Conservation (phyloP, 2,329 filamentous ascomycete species). For the Fusarium temperatum region DNA sequence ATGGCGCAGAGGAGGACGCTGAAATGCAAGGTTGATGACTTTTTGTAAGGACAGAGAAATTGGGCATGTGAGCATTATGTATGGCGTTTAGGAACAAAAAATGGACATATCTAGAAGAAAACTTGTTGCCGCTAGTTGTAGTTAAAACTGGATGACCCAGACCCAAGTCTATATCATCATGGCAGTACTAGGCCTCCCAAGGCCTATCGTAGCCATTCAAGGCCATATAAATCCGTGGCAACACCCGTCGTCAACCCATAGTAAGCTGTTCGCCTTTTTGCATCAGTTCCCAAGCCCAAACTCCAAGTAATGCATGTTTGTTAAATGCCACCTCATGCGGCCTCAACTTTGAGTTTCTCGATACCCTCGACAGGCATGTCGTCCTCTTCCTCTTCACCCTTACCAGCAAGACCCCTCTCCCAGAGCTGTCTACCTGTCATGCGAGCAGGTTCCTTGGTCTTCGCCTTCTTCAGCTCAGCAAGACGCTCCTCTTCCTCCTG, state of each 20-base stretch:
- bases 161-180: slow-evolving; percentile 32
- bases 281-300: slow-evolving; percentile 38
- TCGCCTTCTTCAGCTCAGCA: slow-evolving; percentile 84
- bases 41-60: slow-evolving; percentile 25
- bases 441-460: slow-evolving; percentile 76
- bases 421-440: slow-evolving; percentile 80
- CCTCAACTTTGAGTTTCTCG: slow-evolving; percentile 77
- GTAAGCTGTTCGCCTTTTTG: slow-evolving; percentile 19
- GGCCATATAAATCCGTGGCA: not conserved
- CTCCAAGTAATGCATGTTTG: slow-evolving; percentile 40
- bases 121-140: slow-evolving; percentile 31
- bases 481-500: slow-evolving; percentile 78
- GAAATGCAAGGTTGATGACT: slow-evolving; percentile 60
- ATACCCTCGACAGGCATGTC: slow-evolving; percentile 70
- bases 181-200: not conserved
- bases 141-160: slow-evolving; percentile 27
- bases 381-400: slow-evolving; percentile 72
- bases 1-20: slow-evolving; percentile 62
- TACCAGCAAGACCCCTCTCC: slow-evolving; percentile 77
- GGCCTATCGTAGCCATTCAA: not conserved
- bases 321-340: slow-evolving; percentile 38
- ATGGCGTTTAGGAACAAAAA: slow-evolving; percentile 40
- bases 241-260: slow-evolving; percentile 15
- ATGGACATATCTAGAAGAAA: slow-evolving; percentile 34
- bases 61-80: slow-evolving; percentile 34